Evolutionary conservation across 169 alveolate genomes (phyloP).

Genomic region (Plasmodium vivax): DNA sequence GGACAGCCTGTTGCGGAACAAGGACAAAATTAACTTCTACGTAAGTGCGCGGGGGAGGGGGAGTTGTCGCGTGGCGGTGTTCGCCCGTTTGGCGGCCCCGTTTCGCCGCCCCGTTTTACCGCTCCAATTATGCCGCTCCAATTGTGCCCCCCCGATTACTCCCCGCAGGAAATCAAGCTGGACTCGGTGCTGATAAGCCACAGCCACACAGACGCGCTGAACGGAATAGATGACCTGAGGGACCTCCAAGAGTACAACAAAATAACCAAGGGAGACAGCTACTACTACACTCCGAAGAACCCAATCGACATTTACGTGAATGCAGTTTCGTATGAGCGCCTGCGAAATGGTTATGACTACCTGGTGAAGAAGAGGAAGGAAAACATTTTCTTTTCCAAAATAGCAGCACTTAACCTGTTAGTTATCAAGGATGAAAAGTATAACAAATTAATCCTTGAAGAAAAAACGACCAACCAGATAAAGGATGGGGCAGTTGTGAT

Average conservation of each 20-base stretch:
- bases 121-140: background rate
- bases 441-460: constrained; percentile 17
- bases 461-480: background rate
- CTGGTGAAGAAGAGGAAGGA: constrained; percentile 31
- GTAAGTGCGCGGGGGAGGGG: constrained; percentile 1
- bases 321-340: constrained; percentile 42
- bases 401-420: constrained; percentile 46
- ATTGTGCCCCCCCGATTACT: background rate
- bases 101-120: background rate
- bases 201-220: constrained; percentile 67
- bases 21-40: constrained; percentile 37
- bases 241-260: constrained; percentile 63
- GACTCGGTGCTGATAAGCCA: constrained; percentile 55
- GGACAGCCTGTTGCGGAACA: constrained; percentile 41
- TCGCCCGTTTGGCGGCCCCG: background rate
- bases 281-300: constrained; percentile 23
- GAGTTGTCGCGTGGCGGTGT: background rate
- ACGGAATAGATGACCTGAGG: constrained; percentile 65
- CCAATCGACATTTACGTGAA: constrained; percentile 42
- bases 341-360: constrained; percentile 50
- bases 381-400: constrained; percentile 56
- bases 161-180: constrained; percentile 33
- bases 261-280: constrained; percentile 5
- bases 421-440: constrained; percentile 51
- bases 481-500: background rate